Percentiles rank a stretch among this genome's conserved stretches.
These are phyloP conservation scores for Sugiyamaella americana DNA, from an alignment of 805 yeast species.

Conservation along the genomic window DNA sequence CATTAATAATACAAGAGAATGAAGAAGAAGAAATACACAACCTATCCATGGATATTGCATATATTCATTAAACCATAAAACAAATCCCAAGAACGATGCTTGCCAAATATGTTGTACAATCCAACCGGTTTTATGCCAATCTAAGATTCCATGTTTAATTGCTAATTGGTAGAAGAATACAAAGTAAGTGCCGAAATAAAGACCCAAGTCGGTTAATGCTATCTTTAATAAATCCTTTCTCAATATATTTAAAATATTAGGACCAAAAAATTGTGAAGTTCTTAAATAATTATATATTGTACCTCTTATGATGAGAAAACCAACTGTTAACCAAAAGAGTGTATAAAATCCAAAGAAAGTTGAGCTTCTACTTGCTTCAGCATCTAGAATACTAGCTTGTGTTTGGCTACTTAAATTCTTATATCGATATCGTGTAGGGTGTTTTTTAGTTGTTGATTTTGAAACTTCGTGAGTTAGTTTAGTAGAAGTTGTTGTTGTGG, in stretches of 20 bases:
- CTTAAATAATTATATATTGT: conserved; percentile 47
- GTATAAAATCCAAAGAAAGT: conserved; percentile 74
- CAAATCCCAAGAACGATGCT: conserved; percentile 44
- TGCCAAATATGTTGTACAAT: conserved; percentile 54
- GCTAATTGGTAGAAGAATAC: conserved; percentile 53
- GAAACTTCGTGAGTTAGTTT: background rate
- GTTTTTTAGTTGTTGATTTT: background rate
- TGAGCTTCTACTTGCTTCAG: conserved; percentile 25
- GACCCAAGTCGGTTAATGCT: conserved; percentile 63
- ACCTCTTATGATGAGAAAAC: conserved; percentile 34
- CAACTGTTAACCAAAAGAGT: conserved; percentile 36
- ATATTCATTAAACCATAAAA: conserved; percentile 50
- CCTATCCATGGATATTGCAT: conserved; percentile 82
- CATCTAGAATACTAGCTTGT: conserved; percentile 27
- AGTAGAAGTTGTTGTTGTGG: too few species aligned
- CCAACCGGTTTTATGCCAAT: conserved; percentile 67
- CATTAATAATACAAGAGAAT: conserved; percentile 83
- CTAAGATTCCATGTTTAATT: conserved; percentile 40
- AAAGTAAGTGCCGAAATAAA: conserved; percentile 67
- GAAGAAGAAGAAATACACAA: conserved; percentile 75
- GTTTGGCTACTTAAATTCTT: conserved; percentile 20
- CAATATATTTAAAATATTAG: conserved; percentile 54
- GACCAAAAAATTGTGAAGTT: conserved; percentile 41
- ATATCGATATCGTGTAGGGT: conserved; percentile 14
- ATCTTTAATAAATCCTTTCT: conserved; percentile 56